phyloP scores from a whole-genome alignment of 2,329 filamentous ascomycete genomes.

The Aspergillus proliferans region DNA sequence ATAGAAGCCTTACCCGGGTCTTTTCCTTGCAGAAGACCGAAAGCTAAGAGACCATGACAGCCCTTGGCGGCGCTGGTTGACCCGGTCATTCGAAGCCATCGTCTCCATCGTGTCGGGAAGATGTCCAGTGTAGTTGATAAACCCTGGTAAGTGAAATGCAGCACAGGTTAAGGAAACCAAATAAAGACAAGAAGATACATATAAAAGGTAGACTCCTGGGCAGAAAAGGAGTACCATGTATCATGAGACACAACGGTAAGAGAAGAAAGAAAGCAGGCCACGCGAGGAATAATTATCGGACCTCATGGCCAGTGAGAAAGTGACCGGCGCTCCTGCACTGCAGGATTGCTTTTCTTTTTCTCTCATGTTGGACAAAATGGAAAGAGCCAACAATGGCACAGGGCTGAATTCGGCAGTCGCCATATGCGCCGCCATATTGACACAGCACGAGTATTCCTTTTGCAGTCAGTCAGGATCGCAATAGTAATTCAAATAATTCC shows the following conservation, averaged over 20 bases:
- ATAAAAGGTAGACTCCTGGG: background rate
- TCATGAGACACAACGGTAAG: background rate
- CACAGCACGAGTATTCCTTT: too few species aligned
- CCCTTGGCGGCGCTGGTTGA: slow-evolving; percentile 4
- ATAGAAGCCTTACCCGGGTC: slow-evolving; percentile 15
- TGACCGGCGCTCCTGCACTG: background rate
- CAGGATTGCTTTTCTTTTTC: too few species aligned
- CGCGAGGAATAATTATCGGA: background rate
- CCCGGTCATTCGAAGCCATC: slow-evolving; percentile 4
- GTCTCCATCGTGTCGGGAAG: background rate
- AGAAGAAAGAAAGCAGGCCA: background rate
- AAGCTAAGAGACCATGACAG: slow-evolving; percentile 17
- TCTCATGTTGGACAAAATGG: too few species aligned
- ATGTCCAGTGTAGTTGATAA: background rate
- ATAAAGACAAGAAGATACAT: background rate
- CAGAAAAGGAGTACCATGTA: background rate
- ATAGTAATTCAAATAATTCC: too few species aligned
- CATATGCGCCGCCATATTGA: too few species aligned
- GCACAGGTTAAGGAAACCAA: background rate
- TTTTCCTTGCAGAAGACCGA: slow-evolving; percentile 11
- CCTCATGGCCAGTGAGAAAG: background rate
- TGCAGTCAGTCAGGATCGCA: too few species aligned
- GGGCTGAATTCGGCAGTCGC: too few species aligned
- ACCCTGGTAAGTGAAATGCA: background rate
- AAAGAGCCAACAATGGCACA: too few species aligned